Conservation (phyloP, 768 basidiomycete species). For the Lentinula sp. region DNA sequence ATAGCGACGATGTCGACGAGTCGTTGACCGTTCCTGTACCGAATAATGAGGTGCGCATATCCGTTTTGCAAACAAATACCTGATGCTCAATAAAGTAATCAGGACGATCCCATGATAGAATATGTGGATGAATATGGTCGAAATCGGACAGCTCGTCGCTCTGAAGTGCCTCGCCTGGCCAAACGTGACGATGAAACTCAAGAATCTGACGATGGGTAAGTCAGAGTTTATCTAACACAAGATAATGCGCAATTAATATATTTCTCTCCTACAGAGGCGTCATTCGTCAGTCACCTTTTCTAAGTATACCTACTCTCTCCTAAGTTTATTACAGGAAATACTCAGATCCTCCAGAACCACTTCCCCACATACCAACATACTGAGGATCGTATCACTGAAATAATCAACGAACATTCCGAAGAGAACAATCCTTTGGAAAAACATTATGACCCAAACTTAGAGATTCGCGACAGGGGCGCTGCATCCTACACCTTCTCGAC, state of each 20-base stretch:
- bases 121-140: conserved; percentile 88
- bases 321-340: conserved; percentile 51
- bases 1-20: conserved; percentile 77
- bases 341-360: conserved; percentile 75
- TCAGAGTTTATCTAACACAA: conserved; percentile 7
- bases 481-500: conserved; percentile 88
- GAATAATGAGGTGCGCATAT: conserved; percentile 29
- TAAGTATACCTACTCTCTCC: background rate
- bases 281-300: conserved; percentile 38
- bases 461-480: conserved; percentile 86
- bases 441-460: conserved; percentile 79
- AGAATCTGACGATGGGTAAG: conserved; percentile 63
- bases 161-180: conserved; percentile 69
- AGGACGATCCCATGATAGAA: conserved; percentile 79
- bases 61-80: background rate
- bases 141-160: conserved; percentile 57
- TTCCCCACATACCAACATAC: conserved; percentile 89
- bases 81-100: background rate
- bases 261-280: conserved; percentile 38
- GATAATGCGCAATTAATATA: background rate
- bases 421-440: conserved; percentile 62
- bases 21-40: conserved; percentile 53
- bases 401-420: conserved; percentile 65
- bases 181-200: conserved; percentile 43
- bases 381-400: conserved; percentile 69